Evolutionary conservation across 805 yeast genomes (phyloP).

Genomic region (Yarrowia keelungensis): DNA sequence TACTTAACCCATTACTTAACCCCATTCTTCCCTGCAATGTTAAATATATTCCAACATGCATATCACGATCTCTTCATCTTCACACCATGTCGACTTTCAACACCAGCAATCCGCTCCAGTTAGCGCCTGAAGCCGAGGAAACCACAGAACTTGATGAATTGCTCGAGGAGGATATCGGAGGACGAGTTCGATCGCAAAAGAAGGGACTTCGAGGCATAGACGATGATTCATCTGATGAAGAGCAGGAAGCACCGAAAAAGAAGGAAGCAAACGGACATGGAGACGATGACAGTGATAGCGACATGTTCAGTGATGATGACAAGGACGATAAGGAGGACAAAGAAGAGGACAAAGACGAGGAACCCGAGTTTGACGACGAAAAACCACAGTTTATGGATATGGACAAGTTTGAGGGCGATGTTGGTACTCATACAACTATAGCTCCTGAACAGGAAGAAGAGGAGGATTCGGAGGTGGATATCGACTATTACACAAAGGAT

Average conservation of each 20-base stretch:
- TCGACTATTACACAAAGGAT: slow-evolving; percentile 44
- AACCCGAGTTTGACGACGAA: slow-evolving; percentile 34
- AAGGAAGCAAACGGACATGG: slow-evolving; percentile 48
- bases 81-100: slow-evolving; percentile 24
- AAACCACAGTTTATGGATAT: slow-evolving; percentile 51
- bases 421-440: slow-evolving; percentile 37
- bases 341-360: slow-evolving; percentile 13
- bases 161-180: slow-evolving; percentile 44
- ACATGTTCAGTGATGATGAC: slow-evolving; percentile 44
- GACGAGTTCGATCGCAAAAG: slow-evolving; percentile 39
- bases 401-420: slow-evolving; percentile 51
- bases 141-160: slow-evolving; percentile 42
- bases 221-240: slow-evolving; percentile 32
- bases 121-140: slow-evolving; percentile 40
- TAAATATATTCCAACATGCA: not conserved
- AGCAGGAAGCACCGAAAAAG: slow-evolving; percentile 39
- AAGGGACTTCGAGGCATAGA: slow-evolving; percentile 38
- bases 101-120: slow-evolving; percentile 23
- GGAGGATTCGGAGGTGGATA: slow-evolving; percentile 47
- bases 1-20: no score
- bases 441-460: slow-evolving; percentile 40
- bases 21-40: no score
- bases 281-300: slow-evolving; percentile 50
- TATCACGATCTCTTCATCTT: not conserved
- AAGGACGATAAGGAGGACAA: slow-evolving; percentile 42